Base-by-base conservation (phyloP, 768 basidiomycete genomes). In the Phylloporus sp. region DNA sequence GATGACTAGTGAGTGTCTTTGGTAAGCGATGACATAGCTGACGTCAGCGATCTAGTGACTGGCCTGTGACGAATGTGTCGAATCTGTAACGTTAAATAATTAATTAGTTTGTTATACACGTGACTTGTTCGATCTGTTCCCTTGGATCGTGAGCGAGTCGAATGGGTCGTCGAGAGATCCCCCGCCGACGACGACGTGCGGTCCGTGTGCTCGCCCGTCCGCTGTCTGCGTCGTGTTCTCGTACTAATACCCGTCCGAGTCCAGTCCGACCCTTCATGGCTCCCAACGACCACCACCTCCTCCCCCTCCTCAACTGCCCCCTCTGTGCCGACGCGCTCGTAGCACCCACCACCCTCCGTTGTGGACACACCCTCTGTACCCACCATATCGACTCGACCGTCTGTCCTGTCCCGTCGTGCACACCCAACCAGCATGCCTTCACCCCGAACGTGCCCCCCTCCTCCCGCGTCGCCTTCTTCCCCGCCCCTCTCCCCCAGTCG, bases 361-460 rank as follows among this genome's bases (percentile, higher is more conserved):
- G 93, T 62, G 93, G 93, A 47, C 93, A 97, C 65, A 78, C 91
- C 20, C 56, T 95, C 55, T 97, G 92, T 60, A 67, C 80, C 0
- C 40, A 22, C n/a, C 88, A 90, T 63, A 58, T 76, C 49, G 65
- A 53, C 55, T 57, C 58, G 7, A 2, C 65, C 22, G 49, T 29
- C 32, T 72, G 76, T 57, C 71, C 73, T 50, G 54, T 75, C 47
- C 67, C 72, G 23, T 54, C 59, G 27, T 82, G 74, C 57, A 56
- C 41, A 44, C 31, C 52, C 48, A 47, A 56, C 49, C 60, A 51
- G 44, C 60, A 48, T 46, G 40, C 27, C n/a, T 43, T 45, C 50
- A 54, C 63, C 16, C 70, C 73, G 34, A 63, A 70, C 59, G 77
- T 80, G n/a, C 76, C 78, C 43, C 11, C 72, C 5, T 62, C 75